A percentile compares a stretch with the other conserved stretches of the same genome.
phyloP scores from a whole-genome alignment of 768 basidiomycete species.

The Paxillus rubicundulus region DNA sequence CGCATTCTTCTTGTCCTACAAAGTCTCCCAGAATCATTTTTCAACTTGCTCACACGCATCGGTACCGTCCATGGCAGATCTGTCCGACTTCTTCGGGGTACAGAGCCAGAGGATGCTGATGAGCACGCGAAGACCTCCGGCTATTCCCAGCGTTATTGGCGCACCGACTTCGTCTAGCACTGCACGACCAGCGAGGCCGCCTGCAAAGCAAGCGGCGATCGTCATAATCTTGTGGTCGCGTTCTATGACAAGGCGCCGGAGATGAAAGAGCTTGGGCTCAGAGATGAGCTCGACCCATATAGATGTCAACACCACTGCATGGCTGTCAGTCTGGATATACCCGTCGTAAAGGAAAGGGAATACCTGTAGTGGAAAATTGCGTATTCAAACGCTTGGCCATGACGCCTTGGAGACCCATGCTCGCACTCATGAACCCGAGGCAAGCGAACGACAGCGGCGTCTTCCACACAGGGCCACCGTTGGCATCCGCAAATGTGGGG shows the following conservation, averaged over 20 bases:
- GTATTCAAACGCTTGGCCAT: constrained; percentile 73
- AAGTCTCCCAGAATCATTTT: no score
- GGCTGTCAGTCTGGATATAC: not conserved
- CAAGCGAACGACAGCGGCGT: constrained; percentile 61
- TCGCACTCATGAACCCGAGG: constrained; percentile 75
- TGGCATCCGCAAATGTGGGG: constrained; percentile 45
- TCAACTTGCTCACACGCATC: no score
- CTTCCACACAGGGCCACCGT: constrained; percentile 66
- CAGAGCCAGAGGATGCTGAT: constrained; percentile 62
- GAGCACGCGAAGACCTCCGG: constrained; percentile 59
- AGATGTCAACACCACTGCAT: constrained; percentile 72
- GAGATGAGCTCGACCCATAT: constrained; percentile 83
- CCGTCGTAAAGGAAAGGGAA: constrained; percentile 13
- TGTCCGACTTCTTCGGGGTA: constrained; percentile 36
- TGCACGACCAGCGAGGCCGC: constrained; percentile 63
- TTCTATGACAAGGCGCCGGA: constrained; percentile 47
- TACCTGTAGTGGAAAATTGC: constrained; percentile 71
- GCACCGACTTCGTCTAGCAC: constrained; percentile 55
- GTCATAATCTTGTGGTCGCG: constrained; percentile 71
- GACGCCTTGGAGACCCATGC: constrained; percentile 78
- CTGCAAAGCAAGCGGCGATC: constrained; percentile 59
- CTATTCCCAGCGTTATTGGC: constrained; percentile 59
- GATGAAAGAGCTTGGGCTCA: constrained; percentile 66
- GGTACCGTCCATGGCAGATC: no score
- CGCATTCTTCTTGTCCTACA: no score